A percentile compares a stretch with the other conserved stretches of the same genome.
Conservation (phyloP, 169 alveolate species). For the Babesia bigemina region DNA sequence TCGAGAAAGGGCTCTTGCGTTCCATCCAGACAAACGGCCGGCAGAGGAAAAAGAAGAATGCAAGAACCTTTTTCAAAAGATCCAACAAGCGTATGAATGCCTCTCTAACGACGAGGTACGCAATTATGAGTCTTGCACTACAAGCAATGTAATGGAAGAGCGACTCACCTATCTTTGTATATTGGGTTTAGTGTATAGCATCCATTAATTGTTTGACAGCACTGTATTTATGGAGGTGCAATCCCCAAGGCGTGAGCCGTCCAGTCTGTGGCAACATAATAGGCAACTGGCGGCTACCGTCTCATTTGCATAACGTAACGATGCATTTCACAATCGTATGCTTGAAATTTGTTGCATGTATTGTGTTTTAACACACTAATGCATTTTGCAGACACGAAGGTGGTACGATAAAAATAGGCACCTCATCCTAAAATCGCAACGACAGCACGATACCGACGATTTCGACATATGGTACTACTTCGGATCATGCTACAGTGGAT, state of each 20-base stretch:
- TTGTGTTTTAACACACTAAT: neutral
- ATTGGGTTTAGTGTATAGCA: no score
- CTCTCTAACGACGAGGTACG: conserved; percentile 44
- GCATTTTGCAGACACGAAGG: conserved; percentile 11
- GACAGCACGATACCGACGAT: conserved; percentile 8
- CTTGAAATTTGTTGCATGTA: no score
- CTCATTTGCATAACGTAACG: no score
- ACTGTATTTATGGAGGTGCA: no score
- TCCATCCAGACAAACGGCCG: conserved; percentile 86
- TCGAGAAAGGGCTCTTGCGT: conserved; percentile 79
- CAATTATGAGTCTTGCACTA: neutral
- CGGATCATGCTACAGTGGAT: conserved; percentile 43
- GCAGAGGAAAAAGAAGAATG: conserved; percentile 78
- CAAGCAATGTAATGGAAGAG: neutral
- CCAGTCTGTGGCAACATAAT: no score
- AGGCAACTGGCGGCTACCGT: no score
- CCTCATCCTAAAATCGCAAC: conserved; percentile 15
- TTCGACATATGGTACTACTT: conserved; percentile 44
- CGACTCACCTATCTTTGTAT: neutral
- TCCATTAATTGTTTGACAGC: no score
- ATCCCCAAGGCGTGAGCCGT: no score
- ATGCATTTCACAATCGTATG: no score
- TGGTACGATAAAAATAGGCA: conserved; percentile 48
- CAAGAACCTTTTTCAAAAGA: conserved; percentile 77
- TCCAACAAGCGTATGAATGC: conserved; percentile 83